Conservation (phyloP, 345 rosid species). For the Streptanthus diversifolius region DNA sequence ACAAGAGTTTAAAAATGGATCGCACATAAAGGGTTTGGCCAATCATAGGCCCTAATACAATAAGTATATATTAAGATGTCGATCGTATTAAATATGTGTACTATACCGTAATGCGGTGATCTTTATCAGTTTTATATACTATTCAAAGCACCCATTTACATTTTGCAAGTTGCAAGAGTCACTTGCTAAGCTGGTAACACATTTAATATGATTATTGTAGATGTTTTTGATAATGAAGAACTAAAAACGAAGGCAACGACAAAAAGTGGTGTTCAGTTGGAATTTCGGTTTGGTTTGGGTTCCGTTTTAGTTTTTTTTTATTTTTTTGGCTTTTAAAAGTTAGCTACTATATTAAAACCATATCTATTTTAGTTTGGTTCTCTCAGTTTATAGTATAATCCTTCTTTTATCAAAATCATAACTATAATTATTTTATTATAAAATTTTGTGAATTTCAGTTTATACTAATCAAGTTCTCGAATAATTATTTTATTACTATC, state of each 20-base stretch:
- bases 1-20: slow-evolving; percentile 7
- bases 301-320: too few species aligned
- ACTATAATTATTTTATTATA: too few species aligned
- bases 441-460: too few species aligned
- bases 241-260: slow-evolving; percentile 16
- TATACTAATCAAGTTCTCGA: too few species aligned
- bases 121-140: slow-evolving; percentile 16
- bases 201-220: slow-evolving; percentile 7
- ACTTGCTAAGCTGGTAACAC: slow-evolving; percentile 10
- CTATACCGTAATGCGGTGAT: slow-evolving; percentile 11
- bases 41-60: slow-evolving; percentile 21
- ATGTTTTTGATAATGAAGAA: slow-evolving; percentile 12
- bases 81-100: slow-evolving; percentile 27
- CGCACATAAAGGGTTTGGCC: slow-evolving; percentile 23
- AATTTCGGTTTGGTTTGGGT: too few species aligned
- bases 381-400: too few species aligned
- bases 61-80: slow-evolving; percentile 15
- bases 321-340: too few species aligned
- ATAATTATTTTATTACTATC: too few species aligned
- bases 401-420: too few species aligned
- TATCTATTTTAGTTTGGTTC: too few species aligned
- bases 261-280: too few species aligned
- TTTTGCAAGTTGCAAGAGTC: slow-evolving; percentile 30
- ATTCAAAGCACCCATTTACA: slow-evolving; percentile 28
- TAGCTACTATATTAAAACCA: too few species aligned